Base-by-base conservation (phyloP, 352 stramenopile genomes). In the Globisporangium lucens region DNA sequence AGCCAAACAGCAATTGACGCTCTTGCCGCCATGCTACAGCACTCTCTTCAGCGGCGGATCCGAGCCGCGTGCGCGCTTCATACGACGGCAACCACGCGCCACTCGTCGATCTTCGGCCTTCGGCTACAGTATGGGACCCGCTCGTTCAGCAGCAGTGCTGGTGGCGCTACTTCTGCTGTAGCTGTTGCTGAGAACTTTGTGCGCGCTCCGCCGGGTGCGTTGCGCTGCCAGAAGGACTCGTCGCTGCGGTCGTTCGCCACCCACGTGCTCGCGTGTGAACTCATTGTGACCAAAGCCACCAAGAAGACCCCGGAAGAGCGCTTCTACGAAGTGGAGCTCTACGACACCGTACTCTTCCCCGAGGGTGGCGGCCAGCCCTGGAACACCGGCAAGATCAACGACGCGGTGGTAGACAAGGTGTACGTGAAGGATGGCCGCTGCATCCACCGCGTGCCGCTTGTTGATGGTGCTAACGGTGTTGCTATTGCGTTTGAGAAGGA, bases 281-380 rank as follows among this genome's bases (percentile, higher is more conserved):
- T 51, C 43, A 17, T 51, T 7, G 7, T 9, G 7, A 2, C 4
- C 43, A 22, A 22, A 3, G 43, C 43, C 15, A 51, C 43, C 17
- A 51, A 51, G 43, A 51, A 51, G 17, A 51, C 43, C 17, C 43
- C 43, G 7, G 43, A 51, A 51, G 43, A 51, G 17, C 43, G 17
- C 15, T n/a, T 51, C 15, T 51, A 51, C 43, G 43, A 51, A 74
- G 38, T 94, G 6, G 84, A 91, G 66, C 75, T 91, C 51, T 67
- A 85, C 10, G 86, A 94, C 72, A 90, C 84, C 10, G 87, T 97
- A 59, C 76, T 97, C 24, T 97, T 97, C 65, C 88, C 89, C 2
- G 88, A 96, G 72, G 89, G 90, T 41, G 90, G 89, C 53, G 89
- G 90, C 5, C 90, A 97, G 72, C 89, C 90, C n/a, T 86, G 78